Evolutionary conservation across 148 eudicot genomes (phyloP), one percentile per base, ranked within the genome.

Genomic region (Vaccinium macrocarpon): DNA sequence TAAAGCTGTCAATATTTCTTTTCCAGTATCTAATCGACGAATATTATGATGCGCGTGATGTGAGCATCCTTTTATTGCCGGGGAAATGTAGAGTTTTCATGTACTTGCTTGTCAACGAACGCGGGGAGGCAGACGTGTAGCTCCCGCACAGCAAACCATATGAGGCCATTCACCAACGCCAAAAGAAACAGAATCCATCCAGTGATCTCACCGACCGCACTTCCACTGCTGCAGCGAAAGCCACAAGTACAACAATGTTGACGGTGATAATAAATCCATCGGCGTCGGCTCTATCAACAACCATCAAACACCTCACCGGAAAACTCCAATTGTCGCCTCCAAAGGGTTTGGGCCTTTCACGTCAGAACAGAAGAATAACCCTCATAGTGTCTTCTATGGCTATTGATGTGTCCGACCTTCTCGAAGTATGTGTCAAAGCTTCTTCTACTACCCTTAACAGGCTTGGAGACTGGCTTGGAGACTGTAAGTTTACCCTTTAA

Each of bases 401-500:
- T 15, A 25, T 90, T 16, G 52, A 89, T 16, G 27, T 72, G 32
- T 66, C 90, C 0, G 76, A 84, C 49, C 94, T 98, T 84, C 90
- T 96, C 78, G 93, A 94, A 86, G 87, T 96, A 81, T 96, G 98
- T 82, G 99, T 89, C 87, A 94, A 96, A 88, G 92, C 91, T 21
- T 92, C 98, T 48, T 7, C 86, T 82, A 89, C 91, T 51, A 74
- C 88, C 27, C 99, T 97, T 79, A 90, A 90, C 87, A 88, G 82
- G 86, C 95, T 93, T 77, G 98, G 98, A 68, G 99, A 96, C 85
- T 96, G 82, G 86, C 95, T 93, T 77, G 98, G 98, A 68, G 99
- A 96, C 85, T 96, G 99, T 96, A 88, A 87, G 93, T 81, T 12
- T n/a, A 21, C 27, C 35, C 42, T 51, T 2, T 27, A 25, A 49